Evolutionary conservation across 306 rosid genomes (phyloP).

Genomic region (Vicia faba): DNA sequence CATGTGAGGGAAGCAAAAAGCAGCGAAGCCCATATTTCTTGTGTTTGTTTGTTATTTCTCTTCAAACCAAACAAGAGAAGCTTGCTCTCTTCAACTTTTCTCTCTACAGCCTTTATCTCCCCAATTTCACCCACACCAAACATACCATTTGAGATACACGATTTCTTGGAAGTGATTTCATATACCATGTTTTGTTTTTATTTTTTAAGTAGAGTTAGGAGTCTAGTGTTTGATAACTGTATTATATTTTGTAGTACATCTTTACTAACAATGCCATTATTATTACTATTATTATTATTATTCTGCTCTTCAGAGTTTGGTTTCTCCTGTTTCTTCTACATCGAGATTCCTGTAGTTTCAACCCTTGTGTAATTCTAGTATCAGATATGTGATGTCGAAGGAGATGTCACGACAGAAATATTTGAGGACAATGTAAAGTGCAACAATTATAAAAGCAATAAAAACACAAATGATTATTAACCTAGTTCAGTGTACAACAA

Average conservation of each 20-base stretch:
- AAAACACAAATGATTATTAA: no score
- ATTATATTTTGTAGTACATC: background rate
- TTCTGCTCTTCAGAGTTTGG: background rate
- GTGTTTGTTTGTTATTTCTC: background rate
- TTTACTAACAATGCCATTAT: background rate
- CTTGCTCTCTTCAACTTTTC: background rate
- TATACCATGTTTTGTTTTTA: conserved; percentile 9
- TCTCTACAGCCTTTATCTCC: background rate
- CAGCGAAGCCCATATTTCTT: background rate
- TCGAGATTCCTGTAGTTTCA: conserved; percentile 6
- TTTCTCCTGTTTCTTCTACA: conserved; percentile 6
- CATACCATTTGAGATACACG: background rate
- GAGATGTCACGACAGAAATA: no score
- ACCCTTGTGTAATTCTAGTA: no score
- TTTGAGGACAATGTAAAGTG: no score
- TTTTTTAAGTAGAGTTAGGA: conserved; percentile 4
- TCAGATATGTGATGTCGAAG: no score
- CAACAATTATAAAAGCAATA: no score
- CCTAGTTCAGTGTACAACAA: no score
- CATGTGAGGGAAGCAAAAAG: background rate
- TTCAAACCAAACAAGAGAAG: background rate
- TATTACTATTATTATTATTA: conserved; percentile 5
- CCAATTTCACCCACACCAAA: background rate
- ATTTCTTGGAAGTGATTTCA: conserved; percentile 14
- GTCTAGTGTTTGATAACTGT: background rate